Evolutionary conservation across 768 basidiomycete species (phyloP), one percentile per base, ranked within the genome.

Genomic region (Podaxis sp.): DNA sequence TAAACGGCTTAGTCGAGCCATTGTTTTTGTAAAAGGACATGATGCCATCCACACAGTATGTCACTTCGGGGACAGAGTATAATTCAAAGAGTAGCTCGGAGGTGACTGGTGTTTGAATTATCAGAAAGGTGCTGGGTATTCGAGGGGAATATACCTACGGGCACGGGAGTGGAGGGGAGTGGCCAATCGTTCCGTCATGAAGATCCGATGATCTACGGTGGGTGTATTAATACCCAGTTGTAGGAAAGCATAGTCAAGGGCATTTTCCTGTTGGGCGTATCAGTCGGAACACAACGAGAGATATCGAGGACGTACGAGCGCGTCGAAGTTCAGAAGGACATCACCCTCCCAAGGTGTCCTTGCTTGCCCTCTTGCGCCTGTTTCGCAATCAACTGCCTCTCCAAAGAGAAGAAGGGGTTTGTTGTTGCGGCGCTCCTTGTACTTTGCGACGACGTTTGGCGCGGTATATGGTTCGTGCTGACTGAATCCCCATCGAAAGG

Each of bases 11-110:
- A 5, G 64, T 36, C 4, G 73, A 52, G 8, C 75, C 75, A 61
- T 86, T 82, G 71, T 95, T 93, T 66, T 92, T 83, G 70, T 95
- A 93, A 72, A 97, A 96, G 3, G 96, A 95, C 86, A 97, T 93
- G 64, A 95, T 76, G 11, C 90, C 88, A 70, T 99, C 97, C 62
- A 97, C 79, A 59, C 92, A 93, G 76, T 92, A 99, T 3, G 92
- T 80, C 52, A 98, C 80, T 4, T 89, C 87, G 1, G 96, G 96
- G 3, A 89, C 93, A 4, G 82, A 81, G 72, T 99, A 99, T 51
- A 87, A 83, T 76, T 99, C 97, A 71, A 99, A 99, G 76, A 99
- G 86, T 33, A 99, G 87, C 70, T 99, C 97, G 0, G 95, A 95
- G 8, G 95, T 96, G 60, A 97, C 94, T 96, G 69, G 33, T 19